Evolutionary conservation across 106 monocot genomes (phyloP).

Genomic region (Allium sativum): DNA sequence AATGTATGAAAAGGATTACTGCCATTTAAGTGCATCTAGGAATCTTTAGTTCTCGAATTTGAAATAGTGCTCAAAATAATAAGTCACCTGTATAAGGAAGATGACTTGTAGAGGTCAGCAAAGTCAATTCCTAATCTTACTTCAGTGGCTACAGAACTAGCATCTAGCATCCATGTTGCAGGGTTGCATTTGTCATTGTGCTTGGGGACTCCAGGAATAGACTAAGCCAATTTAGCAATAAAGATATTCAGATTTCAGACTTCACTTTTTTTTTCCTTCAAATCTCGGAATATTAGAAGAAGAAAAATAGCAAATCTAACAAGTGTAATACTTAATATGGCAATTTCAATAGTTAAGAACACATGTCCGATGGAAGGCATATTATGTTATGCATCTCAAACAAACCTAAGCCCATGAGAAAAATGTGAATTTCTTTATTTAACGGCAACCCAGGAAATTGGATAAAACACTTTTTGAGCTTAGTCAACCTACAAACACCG

Average conservation of each 20-base stretch:
- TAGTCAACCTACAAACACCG: too few species aligned
- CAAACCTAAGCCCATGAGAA: too few species aligned
- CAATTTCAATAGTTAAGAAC: too few species aligned
- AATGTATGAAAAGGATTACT: not conserved
- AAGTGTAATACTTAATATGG: too few species aligned
- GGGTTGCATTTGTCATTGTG: conserved; percentile 50
- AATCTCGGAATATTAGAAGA: too few species aligned
- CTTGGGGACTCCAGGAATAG: conserved; percentile 49
- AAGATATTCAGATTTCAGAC: not conserved
- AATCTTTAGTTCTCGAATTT: not conserved
- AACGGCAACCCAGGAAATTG: too few species aligned
- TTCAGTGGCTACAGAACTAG: conserved; percentile 38
- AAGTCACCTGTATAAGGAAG: conserved; percentile 30
- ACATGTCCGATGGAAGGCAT: too few species aligned
- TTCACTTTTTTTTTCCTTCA: not conserved
- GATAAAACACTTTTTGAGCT: too few species aligned
- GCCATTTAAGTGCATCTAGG: too few species aligned
- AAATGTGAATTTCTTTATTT: too few species aligned
- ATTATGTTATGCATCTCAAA: too few species aligned
- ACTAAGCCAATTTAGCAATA: conserved; percentile 3
- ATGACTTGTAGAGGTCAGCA: conserved; percentile 32
- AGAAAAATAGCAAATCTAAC: too few species aligned
- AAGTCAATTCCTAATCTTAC: conserved; percentile 42
- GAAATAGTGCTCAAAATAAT: not conserved
- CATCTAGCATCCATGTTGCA: conserved; percentile 79